Base-by-base conservation (phyloP, 768 basidiomycete genomes). In the Leccinum sublutescens region DNA sequence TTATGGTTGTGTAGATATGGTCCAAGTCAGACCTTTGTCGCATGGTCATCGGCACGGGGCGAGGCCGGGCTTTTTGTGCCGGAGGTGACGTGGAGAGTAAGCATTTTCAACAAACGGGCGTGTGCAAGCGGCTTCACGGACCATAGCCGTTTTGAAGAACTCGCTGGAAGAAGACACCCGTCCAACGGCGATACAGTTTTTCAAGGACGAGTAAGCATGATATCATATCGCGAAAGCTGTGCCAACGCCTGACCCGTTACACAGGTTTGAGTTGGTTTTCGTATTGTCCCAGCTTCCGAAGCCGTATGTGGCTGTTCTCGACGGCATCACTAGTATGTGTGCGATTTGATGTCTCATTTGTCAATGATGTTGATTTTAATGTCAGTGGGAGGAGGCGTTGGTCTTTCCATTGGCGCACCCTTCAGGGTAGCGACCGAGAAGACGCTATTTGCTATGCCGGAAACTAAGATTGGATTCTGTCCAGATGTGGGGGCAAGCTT, bases 401-500 rank as follows among this genome's bases (percentile, higher is more conserved):
- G 97, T 40, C 85, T 99, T 51, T 80, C 85, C 40, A 84, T 88
- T 11, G 83, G 88, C 58, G 96, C 95, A 4, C 83, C 88, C 0
- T 95, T 98, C 75, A 84, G 97, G 60, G 83, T 99, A 57, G 95
- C 95, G 4, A 98, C 96, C 3, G 94, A 96, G 72, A 90, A 89
- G 27, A 97, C 95, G 0, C 59, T 82, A 1, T 91, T 98, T 71
- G 89, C 94, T 6, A 98, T 98, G 97, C 97, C 97, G 15, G 97
- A 99, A 77, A 94, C 91, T 12, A 91, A 89, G 67, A 94, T 95
- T 66, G 91, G 89, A 48, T 93, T 91, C 70, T 85, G 77, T 63
- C 95, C 96, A 29, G 96, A 99, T 74, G 95, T 99, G 25, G 97
- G 97, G 19, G 89, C 88, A 29, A 94, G 85, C 66, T 91, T 85